Evolutionary conservation across 176 grass and related monocot species (phyloP).

Genomic region (Thinopyrum elongatum): DNA sequence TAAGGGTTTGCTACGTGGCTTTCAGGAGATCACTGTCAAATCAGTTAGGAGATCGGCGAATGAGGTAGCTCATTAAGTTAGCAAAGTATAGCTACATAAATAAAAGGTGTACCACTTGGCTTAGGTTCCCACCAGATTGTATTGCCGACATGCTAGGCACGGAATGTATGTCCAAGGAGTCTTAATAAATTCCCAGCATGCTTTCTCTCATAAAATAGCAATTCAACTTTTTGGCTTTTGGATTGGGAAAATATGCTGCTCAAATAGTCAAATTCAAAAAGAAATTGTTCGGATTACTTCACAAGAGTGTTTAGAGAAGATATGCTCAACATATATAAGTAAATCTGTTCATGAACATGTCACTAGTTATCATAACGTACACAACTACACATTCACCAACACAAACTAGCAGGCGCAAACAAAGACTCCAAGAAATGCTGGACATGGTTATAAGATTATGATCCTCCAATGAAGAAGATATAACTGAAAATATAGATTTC

Average conservation of each 20-base stretch:
- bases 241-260: not conserved
- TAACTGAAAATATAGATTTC: not conserved
- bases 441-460: not conserved
- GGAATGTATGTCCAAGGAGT: too few species aligned
- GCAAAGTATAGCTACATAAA: too few species aligned
- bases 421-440: constrained; percentile 11
- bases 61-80: too few species aligned
- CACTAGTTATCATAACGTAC: not conserved
- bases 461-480: not conserved
- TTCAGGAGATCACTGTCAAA: too few species aligned
- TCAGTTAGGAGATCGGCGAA: too few species aligned
- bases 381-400: not conserved
- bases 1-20: too few species aligned
- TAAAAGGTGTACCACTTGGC: too few species aligned
- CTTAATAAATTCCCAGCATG: too few species aligned
- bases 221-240: not conserved
- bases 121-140: too few species aligned
- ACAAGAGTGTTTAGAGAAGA: not conserved
- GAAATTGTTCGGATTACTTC: not conserved
- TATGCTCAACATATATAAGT: not conserved
- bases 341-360: not conserved
- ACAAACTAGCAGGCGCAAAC: not conserved
- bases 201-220: not conserved
- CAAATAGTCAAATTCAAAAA: too few species aligned
- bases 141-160: too few species aligned